Evolutionary conservation across 108 stramenopile genomes (phyloP).

Genomic region (Nitzschia sp.): DNA sequence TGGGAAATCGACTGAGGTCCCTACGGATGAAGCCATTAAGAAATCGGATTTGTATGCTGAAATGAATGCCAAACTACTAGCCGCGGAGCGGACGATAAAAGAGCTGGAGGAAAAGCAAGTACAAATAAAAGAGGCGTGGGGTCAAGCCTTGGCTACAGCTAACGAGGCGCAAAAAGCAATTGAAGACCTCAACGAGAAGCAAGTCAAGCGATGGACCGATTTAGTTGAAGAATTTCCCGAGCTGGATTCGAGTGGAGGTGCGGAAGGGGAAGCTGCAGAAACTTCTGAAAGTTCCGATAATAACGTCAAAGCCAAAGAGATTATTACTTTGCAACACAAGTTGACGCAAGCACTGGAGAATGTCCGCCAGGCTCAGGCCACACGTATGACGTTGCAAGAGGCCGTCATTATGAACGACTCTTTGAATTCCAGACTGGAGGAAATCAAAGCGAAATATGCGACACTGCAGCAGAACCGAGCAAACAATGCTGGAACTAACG

Average conservation of each 20-base stretch:
- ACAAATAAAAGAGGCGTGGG: conserved; percentile 58
- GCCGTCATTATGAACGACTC: conserved; percentile 70
- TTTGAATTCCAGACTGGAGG: conserved; percentile 68
- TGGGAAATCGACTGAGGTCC: conserved; percentile 24
- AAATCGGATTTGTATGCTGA: conserved; percentile 68
- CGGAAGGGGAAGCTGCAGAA: conserved; percentile 19
- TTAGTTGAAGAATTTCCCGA: conserved; percentile 42
- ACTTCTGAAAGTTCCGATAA: conserved; percentile 9
- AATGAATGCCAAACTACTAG: conserved; percentile 47
- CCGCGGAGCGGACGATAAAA: conserved; percentile 41
- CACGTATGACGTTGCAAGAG: conserved; percentile 65
- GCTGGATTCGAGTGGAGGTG: background rate
- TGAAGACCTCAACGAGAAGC: conserved; percentile 67
- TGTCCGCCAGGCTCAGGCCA: conserved; percentile 71
- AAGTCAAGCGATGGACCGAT: conserved; percentile 73
- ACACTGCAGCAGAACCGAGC: conserved; percentile 45
- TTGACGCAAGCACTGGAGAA: conserved; percentile 82
- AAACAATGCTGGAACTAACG: conserved; percentile 2
- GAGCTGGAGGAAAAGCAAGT: conserved; percentile 45
- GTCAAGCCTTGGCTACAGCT: conserved; percentile 64
- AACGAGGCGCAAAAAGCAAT: conserved; percentile 60
- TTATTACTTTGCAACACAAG: conserved; percentile 78
- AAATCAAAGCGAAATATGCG: conserved; percentile 71
- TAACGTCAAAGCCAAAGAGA: conserved; percentile 50
- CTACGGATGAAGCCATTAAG: conserved; percentile 59